Conservation (phyloP, 2,329 filamentous ascomycete species). For the Cryphonectria parasitica region DNA sequence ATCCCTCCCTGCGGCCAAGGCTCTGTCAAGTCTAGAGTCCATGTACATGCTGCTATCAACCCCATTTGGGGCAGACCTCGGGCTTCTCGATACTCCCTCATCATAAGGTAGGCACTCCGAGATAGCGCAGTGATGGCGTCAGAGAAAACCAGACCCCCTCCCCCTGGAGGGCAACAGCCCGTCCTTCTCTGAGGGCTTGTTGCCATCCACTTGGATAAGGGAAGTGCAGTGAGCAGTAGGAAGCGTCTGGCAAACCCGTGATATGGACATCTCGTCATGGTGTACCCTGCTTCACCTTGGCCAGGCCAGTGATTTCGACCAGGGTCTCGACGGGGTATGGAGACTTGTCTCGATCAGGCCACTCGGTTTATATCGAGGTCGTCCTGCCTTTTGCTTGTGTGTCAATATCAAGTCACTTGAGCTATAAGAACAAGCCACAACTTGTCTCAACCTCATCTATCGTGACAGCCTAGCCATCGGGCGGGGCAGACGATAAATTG, state of each 20-base stretch:
- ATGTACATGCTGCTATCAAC: neutral
- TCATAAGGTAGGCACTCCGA: neutral
- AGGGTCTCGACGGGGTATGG: slow-evolving; percentile 8
- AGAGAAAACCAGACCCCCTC: neutral
- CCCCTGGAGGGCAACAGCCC: neutral
- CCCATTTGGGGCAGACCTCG: neutral
- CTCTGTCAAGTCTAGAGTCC: neutral
- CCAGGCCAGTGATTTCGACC: neutral
- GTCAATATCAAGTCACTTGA: neutral
- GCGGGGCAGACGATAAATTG: neutral
- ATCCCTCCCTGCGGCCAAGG: neutral
- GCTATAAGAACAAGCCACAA: neutral
- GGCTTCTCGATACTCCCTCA: neutral
- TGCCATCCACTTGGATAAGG: neutral
- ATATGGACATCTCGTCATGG: neutral
- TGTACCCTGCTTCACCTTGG: neutral
- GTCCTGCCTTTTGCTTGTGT: neutral
- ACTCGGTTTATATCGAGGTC: neutral
- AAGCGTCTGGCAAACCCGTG: neutral
- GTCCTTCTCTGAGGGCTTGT: neutral
- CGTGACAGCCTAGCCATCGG: neutral
- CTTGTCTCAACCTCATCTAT: neutral
- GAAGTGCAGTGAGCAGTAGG: neutral
- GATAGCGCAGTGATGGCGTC: neutral
- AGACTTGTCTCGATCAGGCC: neutral